Base-by-base conservation (phyloP, 805 yeast genomes). In the Candida awuae region DNA sequence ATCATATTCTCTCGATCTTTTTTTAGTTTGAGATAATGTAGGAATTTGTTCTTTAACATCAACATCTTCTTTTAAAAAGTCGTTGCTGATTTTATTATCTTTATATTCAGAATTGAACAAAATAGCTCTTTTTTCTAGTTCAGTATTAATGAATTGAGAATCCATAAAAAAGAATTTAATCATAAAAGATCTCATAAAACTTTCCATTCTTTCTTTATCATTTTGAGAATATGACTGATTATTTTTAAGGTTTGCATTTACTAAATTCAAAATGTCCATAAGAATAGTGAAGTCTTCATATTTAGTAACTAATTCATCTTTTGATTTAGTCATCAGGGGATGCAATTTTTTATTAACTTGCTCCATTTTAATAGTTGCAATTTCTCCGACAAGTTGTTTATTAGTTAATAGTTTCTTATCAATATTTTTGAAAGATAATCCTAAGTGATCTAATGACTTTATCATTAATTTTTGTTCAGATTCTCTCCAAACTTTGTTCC, bases 401-500 rank as follows among this genome's bases (percentile, higher is more conserved):
- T 92, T 81, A 0, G 97, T 86, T 51, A 92, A 64, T 41, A 86
- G 64, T 59, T 92, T 90, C 60, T 92, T 90, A 62, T 92, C 99
- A 18, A 95, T 84, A 58, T 92, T 97, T 62, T 92, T 92, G 67
- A 92, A 92, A 1, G 97, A 88, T 52, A 92, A 70, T 1, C 99
- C 98, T 46, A 90, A 67, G 59, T 92, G 98, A 58, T 92, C 99
- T 48, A 92, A 68, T 2, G 96, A 84, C 61, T 92, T 92, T 67
- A 78, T 85, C 59, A 84, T 88, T 0, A 87, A 95, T 53, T 86
- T 88, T 55, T 88, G 95, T 61, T 92, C 98, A 63, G 94, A 78
- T 62, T 90, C 97, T 56, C 99, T 78, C 99, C 99, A 92, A 12
- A 87, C 94, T 58, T 90, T 90, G 63, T 90, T 90, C 97, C 98